Conservation (phyloP, 805 yeast species). For the Nakazawaea populi region DNA sequence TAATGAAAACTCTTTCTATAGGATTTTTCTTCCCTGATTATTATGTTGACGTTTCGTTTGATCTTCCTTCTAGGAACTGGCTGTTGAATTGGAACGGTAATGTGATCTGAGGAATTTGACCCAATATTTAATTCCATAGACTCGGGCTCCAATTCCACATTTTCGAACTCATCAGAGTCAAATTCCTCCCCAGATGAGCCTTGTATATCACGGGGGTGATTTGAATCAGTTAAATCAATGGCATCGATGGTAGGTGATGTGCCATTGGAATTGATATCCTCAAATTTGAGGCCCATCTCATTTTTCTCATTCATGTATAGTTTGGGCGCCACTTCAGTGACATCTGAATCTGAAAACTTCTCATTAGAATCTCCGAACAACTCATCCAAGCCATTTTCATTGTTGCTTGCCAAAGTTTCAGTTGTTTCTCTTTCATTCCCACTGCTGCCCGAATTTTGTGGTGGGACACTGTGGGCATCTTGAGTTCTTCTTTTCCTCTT, state of each 20-base stretch:
- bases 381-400: background rate
- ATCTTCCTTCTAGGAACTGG: constrained; percentile 18
- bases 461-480: background rate
- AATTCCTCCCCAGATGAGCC: constrained; percentile 22
- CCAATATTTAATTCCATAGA: constrained; percentile 23
- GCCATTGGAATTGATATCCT: background rate
- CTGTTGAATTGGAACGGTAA: constrained; percentile 7
- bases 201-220: constrained; percentile 10
- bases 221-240: background rate
- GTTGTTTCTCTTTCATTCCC: background rate
- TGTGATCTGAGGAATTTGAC: constrained; percentile 3
- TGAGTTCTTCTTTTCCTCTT: constrained; percentile 5
- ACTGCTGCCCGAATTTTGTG: constrained; percentile 1
- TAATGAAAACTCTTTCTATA: constrained; percentile 53
- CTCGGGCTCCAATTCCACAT: constrained; percentile 26
- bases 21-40: constrained; percentile 50
- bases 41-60: constrained; percentile 23
- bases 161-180: constrained; percentile 35
- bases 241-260: background rate
- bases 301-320: constrained; percentile 12
- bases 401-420: too few relatives aligned
- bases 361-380: background rate
- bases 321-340: constrained; percentile 15
- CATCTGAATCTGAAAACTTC: constrained; percentile 9
- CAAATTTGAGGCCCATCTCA: constrained; percentile 11